phyloP scores from a whole-genome alignment of 345 rosid species.

The Gossypium turneri region DNA sequence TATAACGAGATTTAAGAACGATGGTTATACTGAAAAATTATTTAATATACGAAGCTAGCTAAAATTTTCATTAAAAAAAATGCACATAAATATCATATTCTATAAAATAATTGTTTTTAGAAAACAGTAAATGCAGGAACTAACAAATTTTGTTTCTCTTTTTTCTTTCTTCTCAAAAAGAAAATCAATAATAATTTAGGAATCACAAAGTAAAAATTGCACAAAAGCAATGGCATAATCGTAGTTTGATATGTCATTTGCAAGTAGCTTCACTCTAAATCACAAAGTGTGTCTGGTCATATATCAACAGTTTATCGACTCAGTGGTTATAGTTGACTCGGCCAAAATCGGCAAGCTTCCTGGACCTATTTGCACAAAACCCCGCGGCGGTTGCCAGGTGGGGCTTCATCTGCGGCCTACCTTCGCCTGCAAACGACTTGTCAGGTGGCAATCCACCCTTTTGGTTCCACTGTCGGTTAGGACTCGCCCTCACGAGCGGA shows the following conservation, averaged over 20 bases:
- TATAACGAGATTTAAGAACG: too few species aligned
- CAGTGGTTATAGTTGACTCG: conserved; percentile 62
- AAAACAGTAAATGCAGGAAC: too few species aligned
- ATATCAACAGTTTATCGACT: conserved; percentile 30
- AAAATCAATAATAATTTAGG: background rate
- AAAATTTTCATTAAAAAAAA: too few species aligned
- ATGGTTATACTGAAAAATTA: too few species aligned
- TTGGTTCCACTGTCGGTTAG: conserved; percentile 56
- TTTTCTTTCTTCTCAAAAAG: background rate
- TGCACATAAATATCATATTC: too few species aligned
- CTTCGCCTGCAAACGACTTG: conserved; percentile 38
- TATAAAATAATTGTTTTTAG: too few species aligned
- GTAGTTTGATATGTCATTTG: conserved; percentile 6
- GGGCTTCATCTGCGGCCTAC: conserved; percentile 49
- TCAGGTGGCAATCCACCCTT: conserved; percentile 44
- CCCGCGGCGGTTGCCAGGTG: conserved; percentile 69
- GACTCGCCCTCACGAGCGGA: conserved; percentile 87
- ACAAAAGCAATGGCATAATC: conserved; percentile 28
- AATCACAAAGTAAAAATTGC: background rate
- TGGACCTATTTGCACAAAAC: conserved; percentile 44
- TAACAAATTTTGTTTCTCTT: background rate
- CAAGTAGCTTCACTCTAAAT: background rate
- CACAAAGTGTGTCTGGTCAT: background rate
- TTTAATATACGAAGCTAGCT: too few species aligned
- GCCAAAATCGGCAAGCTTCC: conserved; percentile 91